These are phyloP conservation scores for Euryodendron excelsum DNA, from an alignment of 148 eudicot species.

Conservation along the genomic window DNA sequence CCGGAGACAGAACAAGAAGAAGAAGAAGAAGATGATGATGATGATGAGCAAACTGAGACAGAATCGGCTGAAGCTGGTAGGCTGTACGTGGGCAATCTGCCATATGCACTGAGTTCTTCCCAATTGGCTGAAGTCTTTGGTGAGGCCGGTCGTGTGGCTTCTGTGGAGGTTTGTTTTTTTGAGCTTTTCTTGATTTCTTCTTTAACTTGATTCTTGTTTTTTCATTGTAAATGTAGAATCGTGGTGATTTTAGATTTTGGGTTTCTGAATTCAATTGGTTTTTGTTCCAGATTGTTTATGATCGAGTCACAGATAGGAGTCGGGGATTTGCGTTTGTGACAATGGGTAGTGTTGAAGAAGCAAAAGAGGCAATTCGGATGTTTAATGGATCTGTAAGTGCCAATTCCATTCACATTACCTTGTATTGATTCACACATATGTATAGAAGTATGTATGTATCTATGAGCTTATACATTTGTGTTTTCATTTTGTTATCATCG, in stretches of 20 bases:
- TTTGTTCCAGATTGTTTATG: conserved; percentile 68
- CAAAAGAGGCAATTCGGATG: conserved; percentile 70
- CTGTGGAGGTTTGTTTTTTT: conserved; percentile 53
- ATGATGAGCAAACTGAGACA: conserved; percentile 17
- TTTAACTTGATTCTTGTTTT: neutral
- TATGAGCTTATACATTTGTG: too few species aligned
- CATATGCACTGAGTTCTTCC: conserved; percentile 56
- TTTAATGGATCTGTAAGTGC: conserved; percentile 85
- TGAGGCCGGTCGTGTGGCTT: conserved; percentile 62
- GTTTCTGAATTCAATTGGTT: conserved; percentile 8
- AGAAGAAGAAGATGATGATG: conserved; percentile 24
- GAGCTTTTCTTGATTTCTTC: too few species aligned
- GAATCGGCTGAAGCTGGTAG: conserved; percentile 50
- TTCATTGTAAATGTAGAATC: neutral
- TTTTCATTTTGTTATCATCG: too few species aligned
- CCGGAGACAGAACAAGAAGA: conserved; percentile 23
- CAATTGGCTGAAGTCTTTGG: conserved; percentile 61
- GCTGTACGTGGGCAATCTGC: conserved; percentile 79
- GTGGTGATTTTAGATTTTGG: neutral
- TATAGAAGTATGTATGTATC: too few species aligned
- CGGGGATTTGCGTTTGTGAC: conserved; percentile 91
- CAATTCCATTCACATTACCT: neutral
- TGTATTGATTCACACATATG: neutral
- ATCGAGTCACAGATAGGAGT: conserved; percentile 84
- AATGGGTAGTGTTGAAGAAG: conserved; percentile 73